Evolutionary conservation across 768 basidiomycete species (phyloP), one percentile per base, ranked within the genome.

Genomic region (Serpula lacrymans): DNA sequence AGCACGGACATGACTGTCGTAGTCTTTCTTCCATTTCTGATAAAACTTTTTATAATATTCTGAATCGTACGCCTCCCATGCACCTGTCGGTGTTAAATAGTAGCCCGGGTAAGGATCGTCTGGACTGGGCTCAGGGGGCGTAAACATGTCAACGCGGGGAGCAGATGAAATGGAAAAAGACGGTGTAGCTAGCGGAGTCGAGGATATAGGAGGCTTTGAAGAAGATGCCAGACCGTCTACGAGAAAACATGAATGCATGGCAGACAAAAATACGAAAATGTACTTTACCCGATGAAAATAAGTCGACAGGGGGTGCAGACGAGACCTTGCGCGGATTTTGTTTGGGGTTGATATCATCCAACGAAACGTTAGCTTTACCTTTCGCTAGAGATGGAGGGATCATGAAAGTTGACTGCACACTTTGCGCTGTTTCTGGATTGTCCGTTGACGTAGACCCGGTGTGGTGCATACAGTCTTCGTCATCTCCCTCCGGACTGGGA

Each of bases 51-150:
- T 70, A 51, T 86, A 92, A 59, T 86, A 88, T 24, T 55, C 71
- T 1, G 77, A 61, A 37, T 92, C 87, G 53, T 91, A 73, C 0
- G 81, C 78, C 18, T 77, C 83, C 80, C 89, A 94, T 24, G 72
- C 61, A 13, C 90, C 90, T 6, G 86, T 84, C 0, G 90, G 88
- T 14, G 85, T 72, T 39, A 83, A 80, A 51, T 92, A 91, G 65
- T 92, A 93, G 5, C 90, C 90, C 1, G 90, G 90, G 58, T 90
- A 89, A 12, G 78, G 76, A 54, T 92, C 90, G 6, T 70, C 69
- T 3, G 77, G 75, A 5, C 80, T 83, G 1, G 90, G 89, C 38
- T 82, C 79, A 1, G 88, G 89, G 0, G 82, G 78, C 29, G 75
- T 68, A 48, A 82, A 89, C 31, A 77, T 78, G 5, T 82, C 74